These are phyloP conservation scores for Elongisporangium prolatum DNA, from an alignment of 352 stramenopile species.

Conservation along the genomic window DNA sequence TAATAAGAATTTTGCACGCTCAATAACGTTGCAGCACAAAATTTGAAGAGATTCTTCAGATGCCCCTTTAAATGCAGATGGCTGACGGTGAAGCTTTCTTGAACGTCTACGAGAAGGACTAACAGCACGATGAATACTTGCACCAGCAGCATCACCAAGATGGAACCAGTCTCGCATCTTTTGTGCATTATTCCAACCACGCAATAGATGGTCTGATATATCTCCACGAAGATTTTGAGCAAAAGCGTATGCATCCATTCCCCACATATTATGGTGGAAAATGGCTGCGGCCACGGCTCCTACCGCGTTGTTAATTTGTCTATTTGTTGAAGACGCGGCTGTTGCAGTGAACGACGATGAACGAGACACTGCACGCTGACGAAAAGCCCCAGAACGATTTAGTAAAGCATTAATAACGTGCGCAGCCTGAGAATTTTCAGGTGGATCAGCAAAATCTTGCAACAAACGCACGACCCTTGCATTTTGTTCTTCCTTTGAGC, in stretches of 20 bases:
- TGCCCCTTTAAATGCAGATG: constrained; percentile 73
- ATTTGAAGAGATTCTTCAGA: constrained; percentile 64
- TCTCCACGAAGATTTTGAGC: constrained; percentile 50
- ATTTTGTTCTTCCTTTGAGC: constrained; percentile 39
- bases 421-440: constrained; percentile 32
- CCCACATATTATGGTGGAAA: constrained; percentile 86
- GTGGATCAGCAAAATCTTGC: constrained; percentile 45
- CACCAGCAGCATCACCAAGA: constrained; percentile 68
- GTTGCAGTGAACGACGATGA: constrained; percentile 42
- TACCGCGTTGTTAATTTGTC: constrained; percentile 52
- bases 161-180: constrained; percentile 88
- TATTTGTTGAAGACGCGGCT: constrained; percentile 23
- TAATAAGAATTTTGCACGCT: constrained; percentile 62
- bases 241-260: constrained; percentile 75
- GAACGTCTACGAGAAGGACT: constrained; percentile 25
- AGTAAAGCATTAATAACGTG: constrained; percentile 40
- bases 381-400: constrained; percentile 15
- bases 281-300: constrained; percentile 70
- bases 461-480: constrained; percentile 52
- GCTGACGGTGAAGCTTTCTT: constrained; percentile 47
- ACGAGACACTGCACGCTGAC: constrained; percentile 8
- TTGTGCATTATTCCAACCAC: constrained; percentile 79
- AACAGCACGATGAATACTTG: constrained; percentile 26
- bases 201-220: constrained; percentile 60
- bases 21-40: constrained; percentile 70